Base-by-base conservation (phyloP, 129 eudicot genomes). In the Lonicera japonica region DNA sequence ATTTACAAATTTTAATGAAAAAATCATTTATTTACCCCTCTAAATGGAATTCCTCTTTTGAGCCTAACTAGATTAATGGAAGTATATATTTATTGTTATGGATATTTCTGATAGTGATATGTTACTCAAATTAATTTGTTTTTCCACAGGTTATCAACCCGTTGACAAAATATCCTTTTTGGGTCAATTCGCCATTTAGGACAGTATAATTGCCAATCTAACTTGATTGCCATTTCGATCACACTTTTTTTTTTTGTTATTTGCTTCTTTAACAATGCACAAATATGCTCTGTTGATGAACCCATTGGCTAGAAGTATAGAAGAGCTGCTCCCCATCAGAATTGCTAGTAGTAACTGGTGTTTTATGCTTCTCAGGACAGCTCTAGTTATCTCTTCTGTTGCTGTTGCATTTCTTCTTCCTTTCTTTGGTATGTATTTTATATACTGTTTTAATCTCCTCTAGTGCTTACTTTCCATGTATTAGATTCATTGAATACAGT, bases 241-340 rank as follows among this genome's bases (percentile, higher is more conserved):
- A 6, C 2, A 18, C 0, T 55, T 48, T 9, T 66, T 46, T 58
- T 55, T 25, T 60, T 41, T 40, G 23, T 13, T 1, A n/a, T 50
- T 51, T 39, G 70, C 21, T 65, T 87, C 79, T 78, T 79, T 84
- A 77, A 81, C 77, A 63, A 34, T 73, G 63, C 21, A 17, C 77
- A 90, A 67, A 60, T 85, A 71, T 82, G 88, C 98, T 12, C 58
- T 92, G 61, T 69, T 87, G 66, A 68, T 92, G 95, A 92, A 92
- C 60, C 98, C 98, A 18, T 54, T 92, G 74, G 95, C 86, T 17
- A 78, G 98, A 73, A 75, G 96, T 56, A 79, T 92, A 38, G 98
- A 92, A 67, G 98, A 92, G 82, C 58, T 87, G 72, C 69, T 92
- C 73, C 96, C 98, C 48, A 17, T 56, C 12, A 52, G 73, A 9